Base-by-base conservation (phyloP, 768 basidiomycete species). In the Naganishia vaughanmartiniae region DNA sequence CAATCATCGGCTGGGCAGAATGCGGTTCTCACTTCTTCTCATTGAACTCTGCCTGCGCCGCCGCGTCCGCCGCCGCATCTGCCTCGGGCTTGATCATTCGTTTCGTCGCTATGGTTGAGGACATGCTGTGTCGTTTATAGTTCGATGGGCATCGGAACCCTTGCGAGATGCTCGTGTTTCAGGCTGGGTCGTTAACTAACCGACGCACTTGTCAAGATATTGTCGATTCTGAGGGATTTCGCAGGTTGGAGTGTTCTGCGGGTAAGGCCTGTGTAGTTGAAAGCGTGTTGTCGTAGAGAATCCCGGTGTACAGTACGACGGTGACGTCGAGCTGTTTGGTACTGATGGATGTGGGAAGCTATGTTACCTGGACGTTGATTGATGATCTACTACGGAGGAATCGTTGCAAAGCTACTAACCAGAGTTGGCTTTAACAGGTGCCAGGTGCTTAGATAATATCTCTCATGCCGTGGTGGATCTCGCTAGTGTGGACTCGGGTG, bases 21-120 rank as follows among this genome's bases (percentile, higher is more conserved):
- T 12, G n/a, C 34, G 48, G 24, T 30, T 73, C 77, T 57, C 65
- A 95, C 84, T 89, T 91, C 89, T 94, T 96, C 85, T 93, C 92
- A 80, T 93, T 94, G 82, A 93, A 95, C 81, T 94, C 92, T 12
- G 92, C 92, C 79, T 93, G 91, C n/a, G 89, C 87, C 24, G 92
- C 93, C 26, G 92, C 92, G 21, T 88, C 89, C 66, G 89, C 85
- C 10, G 92, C 90, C 48, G 89, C 89, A 80, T 93, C 92, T 48
- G 72, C 69, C 39, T 70, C 57, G 24, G 46, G 55, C 68, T 63
- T 69, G 28, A 69, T 48, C 42, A 58, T 17, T 31, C 68, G 39
- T 31, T 45, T 33, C 4, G 68, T 11, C 12, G 21, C 26, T 28
- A 63, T n/a, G 2, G 1, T 26, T 26, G 42, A 34, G 2, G 60